These are phyloP conservation scores for Oryza nivara DNA, from an alignment of 176 grass and related monocot species.

Conservation along the genomic window DNA sequence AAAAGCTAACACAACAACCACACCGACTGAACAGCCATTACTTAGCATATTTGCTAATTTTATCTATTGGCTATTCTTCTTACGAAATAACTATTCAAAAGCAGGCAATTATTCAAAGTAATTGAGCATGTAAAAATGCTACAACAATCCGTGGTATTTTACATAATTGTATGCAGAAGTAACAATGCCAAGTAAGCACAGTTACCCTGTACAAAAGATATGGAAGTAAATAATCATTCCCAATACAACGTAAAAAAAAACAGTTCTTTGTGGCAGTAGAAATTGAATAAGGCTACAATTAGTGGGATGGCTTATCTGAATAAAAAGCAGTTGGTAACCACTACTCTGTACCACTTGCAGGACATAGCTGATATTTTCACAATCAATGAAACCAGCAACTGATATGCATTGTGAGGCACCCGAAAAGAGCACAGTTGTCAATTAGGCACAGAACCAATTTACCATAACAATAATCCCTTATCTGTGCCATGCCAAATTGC, in stretches of 20 bases:
- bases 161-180: not conserved
- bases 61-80: no score
- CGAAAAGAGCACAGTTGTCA: not conserved
- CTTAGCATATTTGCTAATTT: not conserved
- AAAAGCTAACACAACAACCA: not conserved
- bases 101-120: not conserved
- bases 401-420: not conserved
- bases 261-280: slow-evolving; percentile 2
- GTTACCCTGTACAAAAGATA: not conserved
- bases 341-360: not conserved
- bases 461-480: not conserved
- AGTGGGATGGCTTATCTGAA: not conserved
- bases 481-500: not conserved
- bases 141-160: not conserved
- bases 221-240: not conserved
- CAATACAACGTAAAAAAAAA: not conserved
- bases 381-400: not conserved
- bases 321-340: not conserved
- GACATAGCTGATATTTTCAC: not conserved
- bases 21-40: not conserved
- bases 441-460: not conserved
- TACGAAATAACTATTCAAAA: not conserved
- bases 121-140: not conserved
- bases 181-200: not conserved
- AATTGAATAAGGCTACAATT: slow-evolving; percentile 5